Evolutionary conservation across 2,329 filamentous ascomycete genomes (phyloP).

Genomic region (Fusarium metavorans): DNA sequence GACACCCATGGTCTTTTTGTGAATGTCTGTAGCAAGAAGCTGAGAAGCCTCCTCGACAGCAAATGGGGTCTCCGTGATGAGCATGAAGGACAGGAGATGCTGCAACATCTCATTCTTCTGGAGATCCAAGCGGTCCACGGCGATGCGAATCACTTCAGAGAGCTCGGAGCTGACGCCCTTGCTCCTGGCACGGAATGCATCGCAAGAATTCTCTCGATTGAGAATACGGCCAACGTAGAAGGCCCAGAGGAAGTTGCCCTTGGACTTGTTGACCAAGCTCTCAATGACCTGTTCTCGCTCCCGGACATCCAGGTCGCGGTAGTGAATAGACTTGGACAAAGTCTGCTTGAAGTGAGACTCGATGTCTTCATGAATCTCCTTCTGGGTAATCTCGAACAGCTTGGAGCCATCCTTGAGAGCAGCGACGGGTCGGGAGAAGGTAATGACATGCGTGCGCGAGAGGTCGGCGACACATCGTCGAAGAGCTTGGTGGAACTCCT

Average conservation of each 20-base stretch:
- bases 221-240: slow-evolving; percentile 49
- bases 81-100: slow-evolving; percentile 50
- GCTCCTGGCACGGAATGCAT: slow-evolving; percentile 9
- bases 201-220: slow-evolving; percentile 37
- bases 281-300: slow-evolving; percentile 45
- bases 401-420: slow-evolving; percentile 47
- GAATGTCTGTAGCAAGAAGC: slow-evolving; percentile 47
- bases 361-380: slow-evolving; percentile 51
- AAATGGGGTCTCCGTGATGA: slow-evolving; percentile 49
- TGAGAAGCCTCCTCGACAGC: slow-evolving; percentile 48
- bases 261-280: slow-evolving; percentile 48
- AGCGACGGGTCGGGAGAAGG: slow-evolving; percentile 51
- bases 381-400: slow-evolving; percentile 48
- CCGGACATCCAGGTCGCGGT: slow-evolving; percentile 39
- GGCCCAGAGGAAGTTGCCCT: slow-evolving; percentile 54
- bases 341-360: slow-evolving; percentile 38
- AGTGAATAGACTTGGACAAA: slow-evolving; percentile 28
- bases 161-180: slow-evolving; percentile 28
- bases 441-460: slow-evolving; percentile 47
- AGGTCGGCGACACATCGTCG: slow-evolving; percentile 46
- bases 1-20: slow-evolving; percentile 14
- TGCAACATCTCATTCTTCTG: slow-evolving; percentile 30
- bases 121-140: slow-evolving; percentile 22
- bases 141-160: slow-evolving; percentile 18
- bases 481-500: slow-evolving; percentile 48